Evolutionary conservation across 305 asterid species (phyloP), one percentile per base, ranked within the genome.

Genomic region (Ajuga reptans): DNA sequence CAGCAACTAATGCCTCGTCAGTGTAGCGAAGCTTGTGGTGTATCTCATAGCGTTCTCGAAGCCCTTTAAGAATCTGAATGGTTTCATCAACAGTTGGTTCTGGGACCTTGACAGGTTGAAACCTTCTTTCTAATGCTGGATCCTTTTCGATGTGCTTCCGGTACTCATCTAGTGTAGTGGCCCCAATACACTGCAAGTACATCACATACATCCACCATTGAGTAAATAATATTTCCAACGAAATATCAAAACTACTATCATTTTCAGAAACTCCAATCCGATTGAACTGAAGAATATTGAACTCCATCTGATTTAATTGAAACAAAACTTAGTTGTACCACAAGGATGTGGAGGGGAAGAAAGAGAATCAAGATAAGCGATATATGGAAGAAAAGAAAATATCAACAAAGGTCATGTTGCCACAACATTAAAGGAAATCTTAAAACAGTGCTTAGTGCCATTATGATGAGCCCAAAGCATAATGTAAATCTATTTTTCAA

Each of bases 11-110:
- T 15, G 98, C 84, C 55, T 92, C 97, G 12, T 92, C 98, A 6
- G 97, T 88, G 81, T 92, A 92, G 24, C 96, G 97, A 71, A 92
- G 96, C 81, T 92, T 92, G 92, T 92, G 98, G 79, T 92, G 98
- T 47, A 92, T 86, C 81, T 92, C 98, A 47, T 92, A 92, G 41
- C 98, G 88, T 67, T 92, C 98, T 6, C 96, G 80, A 71, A 92
- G 92, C 59, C 98, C 98, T 85, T 81, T 90, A 73, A 92, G 80
- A 74, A 92, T 90, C 81, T 82, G 96, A 79, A 92, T 90, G 42
- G 98, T 78, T 76, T 92, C 98, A 63, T 88, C 97, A 64, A 92
- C 98, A 3, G 97, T 77, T 37, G 99, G 99, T 57, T 93, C 99
- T 9, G 99, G 99, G 21, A 93, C 97, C 88, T 70, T 93, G 12